phyloP scores from a whole-genome alignment of 1,139 yeast species.

The Meyerozyma carpophila region DNA sequence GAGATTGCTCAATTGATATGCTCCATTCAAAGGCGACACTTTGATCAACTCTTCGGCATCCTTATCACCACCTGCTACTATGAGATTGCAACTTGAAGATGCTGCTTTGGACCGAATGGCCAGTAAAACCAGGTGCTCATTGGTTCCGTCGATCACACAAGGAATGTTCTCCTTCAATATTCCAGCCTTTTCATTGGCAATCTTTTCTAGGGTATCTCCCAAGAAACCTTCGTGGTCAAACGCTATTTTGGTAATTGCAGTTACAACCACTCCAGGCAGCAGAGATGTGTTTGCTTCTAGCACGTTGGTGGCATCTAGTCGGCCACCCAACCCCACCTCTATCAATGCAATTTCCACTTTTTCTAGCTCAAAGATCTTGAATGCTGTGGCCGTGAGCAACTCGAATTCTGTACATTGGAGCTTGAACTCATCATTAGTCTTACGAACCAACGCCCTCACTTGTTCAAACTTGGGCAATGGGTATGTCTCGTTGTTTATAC shows the following conservation, averaged over 20 bases:
- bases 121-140: constrained; percentile 44
- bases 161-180: constrained; percentile 60
- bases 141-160: constrained; percentile 70
- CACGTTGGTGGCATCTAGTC: constrained; percentile 81
- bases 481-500: constrained; percentile 57
- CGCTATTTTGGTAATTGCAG: constrained; percentile 81
- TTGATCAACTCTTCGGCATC: constrained; percentile 12
- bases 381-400: constrained; percentile 75
- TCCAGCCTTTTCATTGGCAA: constrained; percentile 81
- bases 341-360: constrained; percentile 68
- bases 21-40: constrained; percentile 59
- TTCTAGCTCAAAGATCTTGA: constrained; percentile 58
- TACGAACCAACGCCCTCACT: constrained; percentile 35
- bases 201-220: constrained; percentile 57
- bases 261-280: constrained; percentile 44
- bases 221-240: constrained; percentile 75
- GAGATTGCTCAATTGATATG: constrained; percentile 66
- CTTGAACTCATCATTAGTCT: constrained; percentile 25
- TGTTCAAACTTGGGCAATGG: constrained; percentile 38
- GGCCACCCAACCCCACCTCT: constrained; percentile 91
- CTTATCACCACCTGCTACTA: constrained; percentile 1
- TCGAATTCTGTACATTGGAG: constrained; percentile 86
- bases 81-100: constrained; percentile 8
- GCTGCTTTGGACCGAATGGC: constrained; percentile 28
- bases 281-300: constrained; percentile 21